phyloP scores from a whole-genome alignment of 2,329 filamentous ascomycete genomes.

The Colletotrichum endophyticum region DNA sequence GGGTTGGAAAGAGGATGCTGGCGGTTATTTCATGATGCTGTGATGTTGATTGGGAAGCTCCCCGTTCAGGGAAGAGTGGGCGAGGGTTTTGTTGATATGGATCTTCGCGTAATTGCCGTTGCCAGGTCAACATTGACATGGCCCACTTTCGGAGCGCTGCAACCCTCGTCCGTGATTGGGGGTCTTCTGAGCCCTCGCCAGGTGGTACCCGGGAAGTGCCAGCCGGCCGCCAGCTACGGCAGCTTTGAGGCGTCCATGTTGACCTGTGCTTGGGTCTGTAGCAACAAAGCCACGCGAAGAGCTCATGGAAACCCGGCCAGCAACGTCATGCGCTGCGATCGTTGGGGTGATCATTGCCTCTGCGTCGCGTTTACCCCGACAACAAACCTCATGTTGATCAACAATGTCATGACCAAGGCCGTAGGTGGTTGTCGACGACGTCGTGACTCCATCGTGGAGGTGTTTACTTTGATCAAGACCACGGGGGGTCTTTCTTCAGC shows the following conservation, averaged over 20 bases:
- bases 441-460: background rate
- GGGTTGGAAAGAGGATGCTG: background rate
- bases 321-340: background rate
- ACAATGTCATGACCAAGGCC: background rate
- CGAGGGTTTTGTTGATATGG: conserved; percentile 22
- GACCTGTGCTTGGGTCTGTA: no score
- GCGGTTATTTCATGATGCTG: conserved; percentile 12
- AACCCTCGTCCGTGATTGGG: conserved; percentile 1
- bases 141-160: conserved; percentile 8
- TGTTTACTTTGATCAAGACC: background rate
- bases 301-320: background rate
- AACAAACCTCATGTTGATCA: background rate
- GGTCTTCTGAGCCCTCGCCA: background rate
- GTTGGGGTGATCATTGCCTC: background rate
- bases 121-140: conserved; percentile 4
- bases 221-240: background rate
- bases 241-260: no score
- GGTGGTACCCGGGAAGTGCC: background rate
- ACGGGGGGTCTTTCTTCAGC: background rate
- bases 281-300: background rate
- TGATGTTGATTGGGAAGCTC: background rate
- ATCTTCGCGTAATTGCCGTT: conserved; percentile 20
- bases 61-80: conserved; percentile 2
- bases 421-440: background rate
- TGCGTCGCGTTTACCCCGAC: background rate